A percentile compares a stretch with the other conserved stretches of the same genome.
phyloP scores from a whole-genome alignment of 2,329 filamentous ascomycete genomes.

The Seiridium unicorne region DNA sequence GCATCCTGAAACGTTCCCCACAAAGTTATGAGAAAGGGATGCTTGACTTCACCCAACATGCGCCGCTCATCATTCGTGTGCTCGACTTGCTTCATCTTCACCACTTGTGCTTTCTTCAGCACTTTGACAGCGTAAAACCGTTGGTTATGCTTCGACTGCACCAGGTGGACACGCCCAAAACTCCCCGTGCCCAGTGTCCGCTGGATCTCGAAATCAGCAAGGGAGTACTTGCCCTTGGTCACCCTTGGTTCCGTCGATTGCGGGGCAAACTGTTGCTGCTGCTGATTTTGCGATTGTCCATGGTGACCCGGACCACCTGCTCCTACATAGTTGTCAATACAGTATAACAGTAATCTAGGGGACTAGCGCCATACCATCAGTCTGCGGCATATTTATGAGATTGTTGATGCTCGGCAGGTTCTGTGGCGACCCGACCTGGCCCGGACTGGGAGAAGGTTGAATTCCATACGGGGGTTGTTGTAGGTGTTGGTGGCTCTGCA shows the following conservation, averaged over 20 bases:
- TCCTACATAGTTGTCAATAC: constrained; percentile 15
- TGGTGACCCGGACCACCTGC: constrained; percentile 30
- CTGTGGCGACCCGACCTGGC: constrained; percentile 41
- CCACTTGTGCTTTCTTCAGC: constrained; percentile 95
- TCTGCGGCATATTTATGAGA: constrained; percentile 69
- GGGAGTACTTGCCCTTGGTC: constrained; percentile 96
- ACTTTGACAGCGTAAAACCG: constrained; percentile 99
- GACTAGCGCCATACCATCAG: constrained; percentile 24
- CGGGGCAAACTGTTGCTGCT: constrained; percentile 27
- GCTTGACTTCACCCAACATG: constrained; percentile 96
- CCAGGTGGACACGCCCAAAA: constrained; percentile 93
- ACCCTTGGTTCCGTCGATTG: constrained; percentile 50
- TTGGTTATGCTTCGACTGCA: constrained; percentile 97
- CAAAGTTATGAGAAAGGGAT: constrained; percentile 94
- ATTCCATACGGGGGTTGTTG: constrained; percentile 38
- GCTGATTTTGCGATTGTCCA: constrained; percentile 32
- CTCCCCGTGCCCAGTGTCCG: constrained; percentile 94
- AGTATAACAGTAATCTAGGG: constrained; percentile 16
- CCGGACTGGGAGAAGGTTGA: constrained; percentile 36
- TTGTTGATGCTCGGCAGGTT: constrained; percentile 81
- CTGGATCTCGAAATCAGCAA: constrained; percentile 85
- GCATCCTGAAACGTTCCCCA: constrained; percentile 98
- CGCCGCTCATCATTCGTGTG: constrained; percentile 97
- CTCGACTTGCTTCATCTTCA: constrained; percentile 99
- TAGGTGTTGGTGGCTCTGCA: constrained; percentile 25